Evolutionary conservation across 1,284 basidiomycete genomes (phyloP), one percentile per base, ranked within the genome.

Genomic region (Cryptococcus jaspeensis): DNA sequence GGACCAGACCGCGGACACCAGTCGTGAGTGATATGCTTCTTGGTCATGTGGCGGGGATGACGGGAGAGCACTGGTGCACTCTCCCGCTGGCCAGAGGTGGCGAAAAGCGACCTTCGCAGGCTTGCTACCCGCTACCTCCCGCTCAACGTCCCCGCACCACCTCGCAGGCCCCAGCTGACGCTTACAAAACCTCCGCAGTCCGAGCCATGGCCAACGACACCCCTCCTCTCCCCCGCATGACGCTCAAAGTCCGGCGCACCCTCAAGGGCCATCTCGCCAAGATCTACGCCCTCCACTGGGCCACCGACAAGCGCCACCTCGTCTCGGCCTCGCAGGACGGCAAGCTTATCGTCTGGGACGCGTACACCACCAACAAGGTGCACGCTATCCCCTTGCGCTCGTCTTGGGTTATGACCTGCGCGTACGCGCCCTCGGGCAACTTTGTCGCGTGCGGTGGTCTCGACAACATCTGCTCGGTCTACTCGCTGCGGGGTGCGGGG

Each of bases 271-370:
- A 98, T 80, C 84, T 98, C 57, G 94, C 95, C 65, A 99, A 99
- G 84, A 97, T 99, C 74, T 98, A 98, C 78, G 94, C 96, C 49
- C 95, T 99, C 88, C 95, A 98, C 78, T 99, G 96, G 96, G 89
- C 95, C 18, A 87, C 87, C 56, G 96, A 99, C 81, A 87, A 92
- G 73, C 84, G 93, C 70, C 96, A 99, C 81, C 85, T 99, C 61
- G 95, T 99, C 43, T 98, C 95, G 12, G 95, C 96, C 23, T 98
- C 95, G 4, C 95, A 99, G 76, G 95, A 99, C 74, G 96, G 96
- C 60, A 98, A 99, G 79, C 85, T 99, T 57, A 98, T 99, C 75
- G 92, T 99, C 51, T 99, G 95, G 95, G 95, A 99, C 78, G 95
- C 96, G 43, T 98, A 98, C 80, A 97, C 95, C 9, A 96, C 93